Base-by-base conservation (phyloP, 192 early-diverging fungal genomes). In the Entomortierella parvispora region DNA sequence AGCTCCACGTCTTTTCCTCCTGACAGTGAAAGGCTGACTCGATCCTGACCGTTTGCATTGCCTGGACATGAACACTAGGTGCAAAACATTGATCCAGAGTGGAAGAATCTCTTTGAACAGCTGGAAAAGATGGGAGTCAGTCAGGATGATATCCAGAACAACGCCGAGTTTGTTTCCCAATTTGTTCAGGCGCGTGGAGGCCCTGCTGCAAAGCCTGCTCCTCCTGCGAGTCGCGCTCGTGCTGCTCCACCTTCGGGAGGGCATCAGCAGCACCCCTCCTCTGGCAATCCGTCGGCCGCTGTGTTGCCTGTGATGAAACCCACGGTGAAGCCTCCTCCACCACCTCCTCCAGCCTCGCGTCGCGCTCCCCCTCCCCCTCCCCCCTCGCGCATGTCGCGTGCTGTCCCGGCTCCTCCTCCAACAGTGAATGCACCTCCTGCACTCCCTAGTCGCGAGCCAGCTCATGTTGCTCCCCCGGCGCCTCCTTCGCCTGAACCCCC, bases 161-260 rank as follows among this genome's bases (percentile, higher is more conserved):
- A 91, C 28, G 86, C 88, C 29, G 84, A 86, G 32, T 90, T 92
- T 65, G 89, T 94, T 45, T 80, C 85, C 40, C 71, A 90, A 46
- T 92, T 91, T 85, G 84, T 94, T 12, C 75, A 90, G 29, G 65
- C 87, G 52, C 86, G 85, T 59, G 89, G 90, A 44, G 90, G 90
- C 1, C 66, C 59, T n/a, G 47, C 47, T 33, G 60, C 47, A 40
- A 20, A 51, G n/a, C 78, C 65, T 60, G 71, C 60, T 17, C 48
- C 69, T 25, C 74, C 75, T 3, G 58, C 62, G 9, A 71, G 75
- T 63, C 58, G 68, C 47, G 40, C 58, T 15, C 71, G 62, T 37
- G 42, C 68, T 25, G 71, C 68, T 10, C 62, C 60, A 46, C 62
- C 63, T 59, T 31, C 58, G 23, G 65, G 71, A 66, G 79, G 75